Base-by-base conservation (phyloP, 768 basidiomycete genomes). In the Mycena belliarum region DNA sequence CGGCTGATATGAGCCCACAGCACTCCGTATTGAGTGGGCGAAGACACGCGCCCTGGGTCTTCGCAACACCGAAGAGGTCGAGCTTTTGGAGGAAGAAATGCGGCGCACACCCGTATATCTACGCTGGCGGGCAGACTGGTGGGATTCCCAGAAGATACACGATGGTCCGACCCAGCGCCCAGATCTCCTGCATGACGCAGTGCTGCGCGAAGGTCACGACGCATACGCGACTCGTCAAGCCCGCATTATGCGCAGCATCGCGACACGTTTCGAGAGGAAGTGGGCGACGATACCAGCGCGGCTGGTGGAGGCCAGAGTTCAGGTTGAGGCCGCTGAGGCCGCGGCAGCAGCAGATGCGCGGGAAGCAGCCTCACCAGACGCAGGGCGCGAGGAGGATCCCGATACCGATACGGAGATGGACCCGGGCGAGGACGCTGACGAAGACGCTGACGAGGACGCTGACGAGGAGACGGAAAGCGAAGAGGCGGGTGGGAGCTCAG, bases 71-170 rank as follows among this genome's bases (percentile, higher is more conserved):
- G 60, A 62, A n/a, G 60, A 62, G 46, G 60, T 62, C 33, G 50
- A 53, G 16, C 38, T 61, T 7, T 40, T 57, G 4, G 45, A 61
- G n/a, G 60, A 61, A 20, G 60, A 61, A 21, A 61, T 61, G 55
- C 49, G 60, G 14, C 55, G 60, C 14, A 26, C 41, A 9, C 45
- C 52, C 6, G 32, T 28, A 28, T 59, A 28, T 24, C 45, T 59
- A 4, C 47, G 38, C 16, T 59, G 57, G 51, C 57, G 26, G 2
- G 52, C 57, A 2, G 14, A 48, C 25, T 53, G 52, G 57, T 60
- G 59, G 52, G 44, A 45, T 10, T 26, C 33, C 16, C 16, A n/a
- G 35, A 54, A 44, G 38, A 5, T 4, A 3, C 51, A 52, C 43
- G 2, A 1, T 1, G 29, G 23, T 2, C 6, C 21, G 32, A 11